Conservation (phyloP, 805 yeast species). For the Nematodospora valgi region DNA sequence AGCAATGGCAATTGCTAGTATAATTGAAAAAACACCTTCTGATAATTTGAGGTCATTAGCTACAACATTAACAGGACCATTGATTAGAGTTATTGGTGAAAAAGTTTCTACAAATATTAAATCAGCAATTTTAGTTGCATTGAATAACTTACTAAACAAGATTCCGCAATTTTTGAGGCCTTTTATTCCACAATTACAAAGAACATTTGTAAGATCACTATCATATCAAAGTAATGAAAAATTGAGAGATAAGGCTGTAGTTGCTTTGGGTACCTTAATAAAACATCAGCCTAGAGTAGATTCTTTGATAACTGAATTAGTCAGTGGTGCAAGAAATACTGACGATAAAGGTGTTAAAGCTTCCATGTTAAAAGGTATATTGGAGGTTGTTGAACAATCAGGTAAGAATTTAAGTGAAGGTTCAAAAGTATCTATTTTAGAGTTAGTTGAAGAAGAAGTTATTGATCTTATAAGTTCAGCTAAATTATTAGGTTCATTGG, state of each 20-base stretch:
- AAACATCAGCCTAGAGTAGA: slow-evolving; percentile 91
- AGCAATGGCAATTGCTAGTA: slow-evolving; percentile 84
- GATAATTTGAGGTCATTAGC: slow-evolving; percentile 79
- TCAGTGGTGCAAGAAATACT: slow-evolving; percentile 67
- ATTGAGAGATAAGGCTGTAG: slow-evolving; percentile 81
- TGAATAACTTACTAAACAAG: slow-evolving; percentile 71
- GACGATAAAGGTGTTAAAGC: slow-evolving; percentile 71
- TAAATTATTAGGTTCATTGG: slow-evolving; percentile 69
- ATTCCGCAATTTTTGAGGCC: slow-evolving; percentile 92
- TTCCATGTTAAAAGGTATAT: slow-evolving; percentile 80
- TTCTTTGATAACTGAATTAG: slow-evolving; percentile 81
- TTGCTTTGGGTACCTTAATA: slow-evolving; percentile 83
- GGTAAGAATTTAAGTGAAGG: slow-evolving; percentile 75
- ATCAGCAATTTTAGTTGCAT: slow-evolving; percentile 86
- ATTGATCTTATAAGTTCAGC: slow-evolving; percentile 71
- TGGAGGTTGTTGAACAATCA: slow-evolving; percentile 77
- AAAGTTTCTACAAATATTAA: slow-evolving; percentile 87
- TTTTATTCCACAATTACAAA: slow-evolving; percentile 93
- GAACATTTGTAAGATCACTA: slow-evolving; percentile 91
- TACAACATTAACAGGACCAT: slow-evolving; percentile 92
- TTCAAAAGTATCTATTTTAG: slow-evolving; percentile 65
- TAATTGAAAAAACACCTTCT: slow-evolving; percentile 85
- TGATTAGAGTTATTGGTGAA: slow-evolving; percentile 97
- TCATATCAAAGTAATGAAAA: slow-evolving; percentile 72
- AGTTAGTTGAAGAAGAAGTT: slow-evolving; percentile 66